Evolutionary conservation across 805 yeast genomes (phyloP), one percentile per base, ranked within the genome.

Genomic region (Millerozyma miso): DNA sequence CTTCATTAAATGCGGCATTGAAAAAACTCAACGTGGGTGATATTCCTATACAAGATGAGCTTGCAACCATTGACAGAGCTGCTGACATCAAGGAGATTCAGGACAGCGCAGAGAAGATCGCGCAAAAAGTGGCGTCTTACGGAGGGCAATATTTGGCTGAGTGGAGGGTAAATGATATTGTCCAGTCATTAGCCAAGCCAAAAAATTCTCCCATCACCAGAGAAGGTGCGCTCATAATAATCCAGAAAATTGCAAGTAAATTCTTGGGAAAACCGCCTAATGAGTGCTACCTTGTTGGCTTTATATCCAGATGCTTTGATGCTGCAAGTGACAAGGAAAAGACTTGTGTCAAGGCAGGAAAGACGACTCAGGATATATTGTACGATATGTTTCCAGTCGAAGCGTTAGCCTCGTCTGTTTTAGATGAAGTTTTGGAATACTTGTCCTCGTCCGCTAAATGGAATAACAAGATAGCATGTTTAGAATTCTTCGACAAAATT

Each of bases 371-470:
- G 35, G 93, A 86, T 55, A 66, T 88, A 14, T 66, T 89, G 33
- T 77, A 81, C 53, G 83, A 82, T 6, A 67, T 79, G 48, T 85
- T 77, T 69, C 89, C 95, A 36, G 70, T 77, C 13, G 95, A 88
- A 64, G 90, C 93, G 1, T 73, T 83, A 42, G 81, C 89, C 1
- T 72, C 88, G n/a, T 76, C 79, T 13, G 73, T 90, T 31, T 60
- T 91, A 38, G 79, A 83, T 43, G 74, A 68, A 43, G 59, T 89
- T 29, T 63, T 86, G 47, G 62, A 54, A 4, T 89, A 85, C 61
- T 75, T 91, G 53, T 71, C 75, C 47, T 80, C 90, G 2, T 80
- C 95, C 42, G 96, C 97, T 37, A 91, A 90, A 67, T 90, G 97
- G 96, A 93, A 88, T 64, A 77, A 88, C 38, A 91, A 91, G 64